Base-by-base conservation (phyloP, 352 stramenopile species). In the Phytopythium oedochilum region DNA sequence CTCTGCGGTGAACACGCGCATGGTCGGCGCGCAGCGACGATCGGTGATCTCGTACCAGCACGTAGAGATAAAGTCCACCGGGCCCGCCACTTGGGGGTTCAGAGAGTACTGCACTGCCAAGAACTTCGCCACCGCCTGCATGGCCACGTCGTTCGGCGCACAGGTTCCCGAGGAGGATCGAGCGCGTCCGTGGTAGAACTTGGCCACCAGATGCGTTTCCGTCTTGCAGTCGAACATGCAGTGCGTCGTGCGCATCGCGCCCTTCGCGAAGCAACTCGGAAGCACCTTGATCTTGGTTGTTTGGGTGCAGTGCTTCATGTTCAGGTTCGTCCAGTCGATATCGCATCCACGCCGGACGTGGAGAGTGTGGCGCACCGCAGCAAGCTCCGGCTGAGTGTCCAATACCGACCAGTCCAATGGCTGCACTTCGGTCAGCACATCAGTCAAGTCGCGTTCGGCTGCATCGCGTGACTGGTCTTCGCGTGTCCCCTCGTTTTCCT, bases 41-140 rank as follows among this genome's bases (percentile, higher is more conserved):
- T 64, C 52, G 23, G 66, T 63, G 38, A 76, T 58, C 55, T 77
- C 71, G 48, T 73, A 81, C 71, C 60, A 64, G 48, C 64, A 78
- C 26, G 70, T 75, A 34, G 60, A 73, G 28, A 78, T 68, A 36
- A 82, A 39, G 34, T 39, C 68, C 26, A 80, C 67, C 3, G 53
- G 53, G 14, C 66, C 60, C 7, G 65, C 58, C 5, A 70, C 51
- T 3, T 60, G 22, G 25, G 67, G 59, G 0, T 53, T 55, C 6
- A 60, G n/a, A 9, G 70, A 71, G 38, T 76, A 80, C 45, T 70
- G 58, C 1, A 42, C 59, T 25, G 59, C 70, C 11, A 80, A 61
- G 9, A 53, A 51, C 52, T 78, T 78, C 26, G 68, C 68, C 14
- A 78, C 66, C 17, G 66, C 63, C 23, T 82, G 66, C 43, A 60